Evolutionary conservation across 2,329 filamentous ascomycete species (phyloP).

Genomic region (Ampelomyces quisqualis): DNA sequence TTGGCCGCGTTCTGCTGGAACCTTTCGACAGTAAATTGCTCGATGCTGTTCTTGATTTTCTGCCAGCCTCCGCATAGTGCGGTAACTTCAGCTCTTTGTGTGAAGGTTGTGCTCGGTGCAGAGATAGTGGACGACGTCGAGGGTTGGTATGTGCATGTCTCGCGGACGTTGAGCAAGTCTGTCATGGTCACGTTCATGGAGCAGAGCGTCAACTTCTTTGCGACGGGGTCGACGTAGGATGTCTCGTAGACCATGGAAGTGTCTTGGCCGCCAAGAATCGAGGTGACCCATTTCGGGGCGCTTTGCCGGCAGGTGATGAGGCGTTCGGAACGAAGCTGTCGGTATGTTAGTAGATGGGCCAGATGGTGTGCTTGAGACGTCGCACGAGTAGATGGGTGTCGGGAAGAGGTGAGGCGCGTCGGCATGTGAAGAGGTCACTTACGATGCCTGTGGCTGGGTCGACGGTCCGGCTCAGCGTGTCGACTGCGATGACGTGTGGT

Average conservation of each 20-base stretch:
- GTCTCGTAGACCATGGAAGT: slow-evolving; percentile 92
- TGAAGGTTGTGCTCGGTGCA: slow-evolving; percentile 70
- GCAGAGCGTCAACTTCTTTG: slow-evolving; percentile 92
- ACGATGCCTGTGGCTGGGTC: slow-evolving; percentile 67
- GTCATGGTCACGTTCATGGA: slow-evolving; percentile 92
- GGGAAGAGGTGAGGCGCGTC: slow-evolving; percentile 1
- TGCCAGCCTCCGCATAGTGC: slow-evolving; percentile 96
- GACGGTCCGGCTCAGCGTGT: slow-evolving; percentile 76
- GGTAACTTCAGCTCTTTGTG: slow-evolving; percentile 88
- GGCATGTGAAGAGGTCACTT: slow-evolving; percentile 40
- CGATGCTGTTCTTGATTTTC: slow-evolving; percentile 92
- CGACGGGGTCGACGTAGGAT: slow-evolving; percentile 83
- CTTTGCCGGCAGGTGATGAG: slow-evolving; percentile 63
- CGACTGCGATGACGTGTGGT: slow-evolving; percentile 93
- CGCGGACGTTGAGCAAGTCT: slow-evolving; percentile 86
- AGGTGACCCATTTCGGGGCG: slow-evolving; percentile 78
- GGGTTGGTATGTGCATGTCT: slow-evolving; percentile 86
- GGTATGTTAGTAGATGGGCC: slow-evolving; percentile 18
- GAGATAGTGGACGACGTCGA: slow-evolving; percentile 46
- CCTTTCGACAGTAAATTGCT: slow-evolving; percentile 82
- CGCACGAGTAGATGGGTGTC: too few species aligned
- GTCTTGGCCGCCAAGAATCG: slow-evolving; percentile 75
- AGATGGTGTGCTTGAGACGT: too few species aligned
- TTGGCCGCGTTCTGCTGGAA: slow-evolving; percentile 91
- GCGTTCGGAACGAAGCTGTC: slow-evolving; percentile 68